These are phyloP conservation scores for Penicillium sp. DNA, from an alignment of 2,329 filamentous ascomycete genomes.

Conservation along the genomic window DNA sequence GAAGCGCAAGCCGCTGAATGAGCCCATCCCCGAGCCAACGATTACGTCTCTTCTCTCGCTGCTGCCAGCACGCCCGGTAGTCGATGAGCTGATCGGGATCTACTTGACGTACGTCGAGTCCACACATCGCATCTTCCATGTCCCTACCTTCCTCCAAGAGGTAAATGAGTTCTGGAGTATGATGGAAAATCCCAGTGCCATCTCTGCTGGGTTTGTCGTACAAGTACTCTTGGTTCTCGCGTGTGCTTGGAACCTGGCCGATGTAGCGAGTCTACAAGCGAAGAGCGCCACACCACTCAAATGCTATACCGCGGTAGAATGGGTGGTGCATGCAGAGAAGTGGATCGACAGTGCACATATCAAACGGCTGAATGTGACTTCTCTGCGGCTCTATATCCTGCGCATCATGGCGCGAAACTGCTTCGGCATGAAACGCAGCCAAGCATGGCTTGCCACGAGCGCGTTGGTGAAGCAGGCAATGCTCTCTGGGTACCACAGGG, in stretches of 20 bases:
- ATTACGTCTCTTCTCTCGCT: slow-evolving; percentile 36
- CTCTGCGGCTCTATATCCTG: slow-evolving; percentile 57
- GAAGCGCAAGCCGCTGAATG: slow-evolving; percentile 36
- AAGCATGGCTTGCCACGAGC: slow-evolving; percentile 57
- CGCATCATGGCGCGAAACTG: slow-evolving; percentile 55
- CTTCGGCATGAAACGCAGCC: slow-evolving; percentile 58
- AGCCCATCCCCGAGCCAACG: slow-evolving; percentile 36
- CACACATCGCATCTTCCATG: slow-evolving; percentile 46
- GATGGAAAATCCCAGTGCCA: slow-evolving; percentile 30
- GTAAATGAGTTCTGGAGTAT: slow-evolving; percentile 42
- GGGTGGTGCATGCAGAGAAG: slow-evolving; percentile 86
- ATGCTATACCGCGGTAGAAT: slow-evolving; percentile 57
- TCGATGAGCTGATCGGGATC: slow-evolving; percentile 43
- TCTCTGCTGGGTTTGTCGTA: slow-evolving; percentile 39
- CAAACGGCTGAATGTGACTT: slow-evolving; percentile 56
- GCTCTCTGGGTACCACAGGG: slow-evolving; percentile 56
- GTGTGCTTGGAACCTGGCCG: slow-evolving; percentile 44
- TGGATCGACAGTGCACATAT: slow-evolving; percentile 78
- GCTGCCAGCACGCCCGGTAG: slow-evolving; percentile 40
- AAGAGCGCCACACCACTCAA: slow-evolving; percentile 34
- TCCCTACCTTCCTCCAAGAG: slow-evolving; percentile 46
- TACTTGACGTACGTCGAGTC: slow-evolving; percentile 48
- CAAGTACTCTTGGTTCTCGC: slow-evolving; percentile 45
- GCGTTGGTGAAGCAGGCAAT: slow-evolving; percentile 58
- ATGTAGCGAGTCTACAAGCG: slow-evolving; percentile 33